Base-by-base conservation (phyloP, 768 basidiomycete genomes). In the Phylloporus scabripes region DNA sequence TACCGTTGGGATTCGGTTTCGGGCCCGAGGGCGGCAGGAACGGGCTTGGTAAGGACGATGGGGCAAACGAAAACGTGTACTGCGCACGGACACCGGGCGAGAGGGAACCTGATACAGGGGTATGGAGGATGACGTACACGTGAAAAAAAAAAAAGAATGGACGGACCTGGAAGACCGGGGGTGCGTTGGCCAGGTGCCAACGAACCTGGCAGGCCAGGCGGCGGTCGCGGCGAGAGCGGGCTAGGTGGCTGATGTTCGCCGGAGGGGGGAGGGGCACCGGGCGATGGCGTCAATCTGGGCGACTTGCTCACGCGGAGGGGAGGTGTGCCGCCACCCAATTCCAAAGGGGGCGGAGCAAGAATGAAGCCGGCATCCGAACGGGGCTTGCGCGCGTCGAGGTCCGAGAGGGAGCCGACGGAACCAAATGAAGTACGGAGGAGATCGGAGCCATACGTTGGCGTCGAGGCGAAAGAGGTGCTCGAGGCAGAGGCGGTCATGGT, bases 281-380 rank as follows among this genome's bases (percentile, higher is more conserved):
- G 28, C 4, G 28, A 29, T 3, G 55, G 51, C 2, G 60, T 28
- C 21, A 53, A 40, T n/a, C 53, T 56, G 10, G 65, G 62, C 0
- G 59, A 53, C 53, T 69, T 67, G 45, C 48, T 49, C 17, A 67
- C 29, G 10, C 65, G 57, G 0, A 67, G 41, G 0, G 65, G 65
- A 7, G 67, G 43, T 1, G 41, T 1, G 7, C 36, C 33, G 15
- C 44, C 39, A 15, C 61, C 61, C 2, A 65, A 48, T 18, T 23
- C 52, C 53, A 65, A 34, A 8, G 62, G 63, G 1, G 63, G 55
- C 4, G 62, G 60, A 18, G 49, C 60, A 26, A 63, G 63, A 7
- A 60, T 42, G 33, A 63, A 63, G n/a, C 48, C 49, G 1, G 40
- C 31, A 20, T 45, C 54, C 2, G 42, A 2, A 12, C 43, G 52